Conservation (phyloP, 495 filamentous ascomycete species). For the Talaromyces stipitatus region DNA sequence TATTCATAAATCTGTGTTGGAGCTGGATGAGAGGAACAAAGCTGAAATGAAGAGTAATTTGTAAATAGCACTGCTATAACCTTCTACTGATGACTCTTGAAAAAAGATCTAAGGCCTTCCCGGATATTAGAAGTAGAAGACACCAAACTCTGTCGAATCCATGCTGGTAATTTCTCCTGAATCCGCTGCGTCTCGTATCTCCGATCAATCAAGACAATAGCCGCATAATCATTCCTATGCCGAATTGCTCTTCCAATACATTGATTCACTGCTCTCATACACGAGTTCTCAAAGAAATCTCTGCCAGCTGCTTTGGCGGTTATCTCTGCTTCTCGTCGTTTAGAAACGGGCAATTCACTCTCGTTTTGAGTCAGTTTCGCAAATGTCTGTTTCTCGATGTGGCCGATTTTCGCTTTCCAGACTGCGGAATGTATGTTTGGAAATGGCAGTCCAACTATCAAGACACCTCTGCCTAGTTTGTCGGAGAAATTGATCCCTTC, state of each 20-base stretch:
- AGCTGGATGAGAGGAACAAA: conserved; percentile 8
- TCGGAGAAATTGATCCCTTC: conserved; percentile 99
- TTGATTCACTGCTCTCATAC: conserved; percentile 96
- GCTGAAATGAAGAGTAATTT: neutral
- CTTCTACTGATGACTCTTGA: conserved; percentile 10
- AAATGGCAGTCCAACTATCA: conserved; percentile 87
- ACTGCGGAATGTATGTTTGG: conserved; percentile 84
- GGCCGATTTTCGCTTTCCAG: conserved; percentile 86
- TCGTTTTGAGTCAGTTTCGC: conserved; percentile 15
- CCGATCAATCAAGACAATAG: conserved; percentile 76
- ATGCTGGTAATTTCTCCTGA: conserved; percentile 71
- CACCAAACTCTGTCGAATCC: conserved; percentile 58
- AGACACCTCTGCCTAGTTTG: conserved; percentile 74
- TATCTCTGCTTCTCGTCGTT: conserved; percentile 11
- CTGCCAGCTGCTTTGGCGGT: conserved; percentile 56
- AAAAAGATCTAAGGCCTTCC: conserved; percentile 30
- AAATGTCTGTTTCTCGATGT: conserved; percentile 65
- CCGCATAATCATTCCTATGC: conserved; percentile 81
- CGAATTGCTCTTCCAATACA: conserved; percentile 89
- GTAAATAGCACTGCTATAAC: neutral
- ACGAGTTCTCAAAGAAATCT: conserved; percentile 91
- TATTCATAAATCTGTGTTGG: conserved; percentile 42
- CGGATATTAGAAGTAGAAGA: conserved; percentile 17
- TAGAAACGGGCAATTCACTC: neutral
- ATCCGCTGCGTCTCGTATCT: conserved; percentile 65